A percentile compares a stretch with the other conserved stretches of the same genome.
Conservation (phyloP, 768 basidiomycete genomes). For the Pisolithus albus region DNA sequence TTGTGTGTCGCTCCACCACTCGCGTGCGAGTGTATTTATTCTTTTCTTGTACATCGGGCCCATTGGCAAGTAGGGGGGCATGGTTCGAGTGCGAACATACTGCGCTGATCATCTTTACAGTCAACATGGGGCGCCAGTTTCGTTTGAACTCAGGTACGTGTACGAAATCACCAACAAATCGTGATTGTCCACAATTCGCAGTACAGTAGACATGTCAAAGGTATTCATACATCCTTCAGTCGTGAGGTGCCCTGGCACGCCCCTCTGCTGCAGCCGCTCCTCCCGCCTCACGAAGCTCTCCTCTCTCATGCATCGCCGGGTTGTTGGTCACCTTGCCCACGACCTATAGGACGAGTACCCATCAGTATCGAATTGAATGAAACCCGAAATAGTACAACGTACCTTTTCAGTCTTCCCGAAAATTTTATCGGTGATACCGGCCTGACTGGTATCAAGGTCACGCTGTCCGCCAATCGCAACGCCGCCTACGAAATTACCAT, state of each 20-base stretch:
- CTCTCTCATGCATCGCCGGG: conserved; percentile 47
- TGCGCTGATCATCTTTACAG: no score
- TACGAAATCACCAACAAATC: no score
- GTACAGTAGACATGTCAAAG: not conserved
- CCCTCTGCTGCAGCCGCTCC: conserved; percentile 42
- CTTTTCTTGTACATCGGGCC: not conserved
- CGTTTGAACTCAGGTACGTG: no score
- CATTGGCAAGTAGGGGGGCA: not conserved
- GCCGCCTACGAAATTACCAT: conserved; percentile 11
- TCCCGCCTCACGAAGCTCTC: conserved; percentile 47
- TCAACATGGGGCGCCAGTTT: no score
- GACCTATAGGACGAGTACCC: conserved; percentile 27
- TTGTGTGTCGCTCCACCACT: conserved; percentile 6
- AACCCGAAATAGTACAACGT: no score
- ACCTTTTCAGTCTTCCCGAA: conserved; percentile 57
- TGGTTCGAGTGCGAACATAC: no score
- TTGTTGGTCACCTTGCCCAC: conserved; percentile 45
- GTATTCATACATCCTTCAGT: conserved; percentile 20
- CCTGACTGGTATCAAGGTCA: conserved; percentile 28
- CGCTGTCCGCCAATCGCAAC: conserved; percentile 21
- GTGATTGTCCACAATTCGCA: not conserved
- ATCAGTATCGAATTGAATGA: no score
- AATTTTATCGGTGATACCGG: conserved; percentile 44
- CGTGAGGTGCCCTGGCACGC: conserved; percentile 35
- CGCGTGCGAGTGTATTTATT: not conserved